These are phyloP conservation scores for Boletus sensibilis DNA, from an alignment of 768 basidiomycete species.

Conservation along the genomic window DNA sequence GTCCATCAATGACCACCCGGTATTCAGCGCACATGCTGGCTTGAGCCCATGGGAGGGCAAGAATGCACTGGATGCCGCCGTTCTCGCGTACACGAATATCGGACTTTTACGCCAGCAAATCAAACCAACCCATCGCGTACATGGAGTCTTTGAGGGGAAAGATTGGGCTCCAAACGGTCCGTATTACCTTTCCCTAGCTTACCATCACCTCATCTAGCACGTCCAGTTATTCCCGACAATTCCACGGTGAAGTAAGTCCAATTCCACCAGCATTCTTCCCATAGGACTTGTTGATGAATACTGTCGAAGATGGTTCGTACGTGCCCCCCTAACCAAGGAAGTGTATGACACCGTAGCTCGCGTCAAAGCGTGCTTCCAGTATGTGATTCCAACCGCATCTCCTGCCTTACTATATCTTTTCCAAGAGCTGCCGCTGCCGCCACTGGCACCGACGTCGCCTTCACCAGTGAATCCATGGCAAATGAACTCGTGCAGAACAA, in stretches of 20 bases:
- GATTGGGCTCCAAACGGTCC: constrained; percentile 75
- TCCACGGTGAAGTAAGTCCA: constrained; percentile 60
- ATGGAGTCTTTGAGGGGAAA: constrained; percentile 74
- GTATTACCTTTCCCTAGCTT: constrained; percentile 15
- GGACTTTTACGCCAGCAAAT: constrained; percentile 81
- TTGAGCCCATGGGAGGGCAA: constrained; percentile 82
- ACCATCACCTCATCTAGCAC: background rate
- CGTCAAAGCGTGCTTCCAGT: constrained; percentile 74
- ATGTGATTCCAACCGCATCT: constrained; percentile 19
- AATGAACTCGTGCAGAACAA: constrained; percentile 70
- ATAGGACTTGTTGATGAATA: background rate
- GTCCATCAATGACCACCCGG: background rate
- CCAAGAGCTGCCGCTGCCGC: constrained; percentile 64
- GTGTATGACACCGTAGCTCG: constrained; percentile 55
- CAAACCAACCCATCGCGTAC: constrained; percentile 71
- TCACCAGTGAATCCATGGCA: constrained; percentile 36
- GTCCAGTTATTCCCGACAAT: constrained; percentile 78
- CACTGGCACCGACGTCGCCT: constrained; percentile 56
- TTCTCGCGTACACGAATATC: constrained; percentile 78
- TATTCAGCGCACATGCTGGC: constrained; percentile 67
- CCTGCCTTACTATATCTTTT: background rate
- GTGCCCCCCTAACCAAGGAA: constrained; percentile 66
- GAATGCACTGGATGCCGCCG: constrained; percentile 86
- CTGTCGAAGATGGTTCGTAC: constrained; percentile 59
- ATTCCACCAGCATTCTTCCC: background rate